Base-by-base conservation (phyloP, 345 rosid genomes). In the Arabis hirsuta region DNA sequence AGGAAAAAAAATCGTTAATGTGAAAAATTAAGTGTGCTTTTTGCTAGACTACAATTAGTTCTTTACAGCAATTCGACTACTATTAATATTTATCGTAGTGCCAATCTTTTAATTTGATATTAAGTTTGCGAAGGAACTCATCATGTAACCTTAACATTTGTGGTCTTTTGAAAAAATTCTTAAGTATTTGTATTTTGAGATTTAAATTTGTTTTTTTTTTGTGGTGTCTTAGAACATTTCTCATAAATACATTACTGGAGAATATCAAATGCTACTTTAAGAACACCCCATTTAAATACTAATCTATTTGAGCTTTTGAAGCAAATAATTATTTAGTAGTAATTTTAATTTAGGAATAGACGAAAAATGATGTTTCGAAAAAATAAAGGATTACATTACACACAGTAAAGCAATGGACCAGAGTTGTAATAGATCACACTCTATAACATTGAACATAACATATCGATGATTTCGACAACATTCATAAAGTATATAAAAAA, bases 381-480 rank as follows among this genome's bases (percentile, higher is more conserved):
- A 16, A 62, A 53, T 7, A 53, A 52, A 43, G 45, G 27, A 29
- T 50, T 47, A 62, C 51, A 61, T 42, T 29, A 62, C 41, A 55
- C 4, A 16, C 7, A 66, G 44, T 66, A 74, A 66, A 60, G 78
- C 31, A 73, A 39, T 22, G 68, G 55, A 58, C 39, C 29, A 60
- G 9, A 58, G 50, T 58, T 55, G 6, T 9, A 47, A 20, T 38
- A 56, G 32, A 53, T 67, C 50, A 45, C 57, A 34, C 9, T 34
- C 38, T 2, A 2, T 43, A 53, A 14, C 39, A 29, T 3, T 66
- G 73, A 74, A 32, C 73, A 62, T 61, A 67, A 58, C 69, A 59
- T 53, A 52, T 74, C 69, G 32, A 53, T 67, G 51, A 60, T 60
- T 42, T 74, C 4, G 43, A 67, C 56, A 67, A 68, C 69, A 39